Evolutionary conservation across 306 rosid genomes (phyloP).

Genomic region (Cucumis melo): DNA sequence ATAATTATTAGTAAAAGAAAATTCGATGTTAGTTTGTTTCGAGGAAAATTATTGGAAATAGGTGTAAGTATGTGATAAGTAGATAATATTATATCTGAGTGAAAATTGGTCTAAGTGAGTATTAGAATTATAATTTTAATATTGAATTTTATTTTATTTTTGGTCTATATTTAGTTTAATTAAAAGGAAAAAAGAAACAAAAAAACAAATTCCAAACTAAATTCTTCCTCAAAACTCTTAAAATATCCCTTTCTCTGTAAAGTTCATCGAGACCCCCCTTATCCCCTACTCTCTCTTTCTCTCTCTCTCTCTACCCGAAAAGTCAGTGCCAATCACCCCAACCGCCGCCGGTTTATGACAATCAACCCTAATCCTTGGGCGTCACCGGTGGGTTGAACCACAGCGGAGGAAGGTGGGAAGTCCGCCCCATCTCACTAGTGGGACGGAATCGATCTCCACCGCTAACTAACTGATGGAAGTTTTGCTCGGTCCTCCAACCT

Average conservation of each 20-base stretch:
- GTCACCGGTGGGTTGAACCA: neutral
- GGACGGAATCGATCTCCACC: neutral
- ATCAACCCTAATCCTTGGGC: neutral
- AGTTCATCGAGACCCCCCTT: neutral
- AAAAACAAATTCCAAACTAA: neutral
- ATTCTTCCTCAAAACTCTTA: neutral
- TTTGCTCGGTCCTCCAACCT: constrained; percentile 4
- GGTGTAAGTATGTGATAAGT: too few relatives aligned
- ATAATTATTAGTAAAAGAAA: too few relatives aligned
- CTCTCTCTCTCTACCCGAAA: neutral
- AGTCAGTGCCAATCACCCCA: constrained; percentile 3
- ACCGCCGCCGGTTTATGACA: constrained; percentile 10
- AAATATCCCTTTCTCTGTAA: constrained; percentile 7
- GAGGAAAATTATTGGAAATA: too few relatives aligned
- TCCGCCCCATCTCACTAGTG: neutral
- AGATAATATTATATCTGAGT: too few relatives aligned
- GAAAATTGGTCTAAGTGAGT: too few relatives aligned
- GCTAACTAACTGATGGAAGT: constrained; percentile 6
- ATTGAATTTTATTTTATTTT: neutral
- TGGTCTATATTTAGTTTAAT: neutral
- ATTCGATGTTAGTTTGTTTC: too few relatives aligned
- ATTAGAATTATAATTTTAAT: too few relatives aligned
- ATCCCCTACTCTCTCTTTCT: neutral
- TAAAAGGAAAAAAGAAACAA: neutral
- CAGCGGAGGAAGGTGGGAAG: neutral